Evolutionary conservation across 2,329 filamentous ascomycete genomes (phyloP).

Genomic region (Claviceps fusiformis): DNA sequence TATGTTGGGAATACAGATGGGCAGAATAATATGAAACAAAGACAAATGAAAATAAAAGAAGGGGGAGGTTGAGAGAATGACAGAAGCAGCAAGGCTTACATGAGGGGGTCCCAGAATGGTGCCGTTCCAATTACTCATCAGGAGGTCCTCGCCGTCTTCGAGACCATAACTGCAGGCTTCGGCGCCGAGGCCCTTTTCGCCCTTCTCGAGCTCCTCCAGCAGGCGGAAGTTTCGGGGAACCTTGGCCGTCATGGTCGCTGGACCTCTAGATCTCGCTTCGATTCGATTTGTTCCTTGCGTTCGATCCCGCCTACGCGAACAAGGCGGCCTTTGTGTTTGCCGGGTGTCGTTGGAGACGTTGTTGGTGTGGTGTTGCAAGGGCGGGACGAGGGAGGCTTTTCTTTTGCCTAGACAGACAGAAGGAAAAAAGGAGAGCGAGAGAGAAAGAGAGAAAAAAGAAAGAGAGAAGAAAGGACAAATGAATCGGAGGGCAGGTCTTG

Average conservation of each 20-base stretch:
- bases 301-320: neutral
- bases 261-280: neutral
- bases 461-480: neutral
- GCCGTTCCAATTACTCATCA: slow-evolving; percentile 98
- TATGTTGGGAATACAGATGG: neutral
- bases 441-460: too few species aligned
- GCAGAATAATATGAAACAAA: neutral
- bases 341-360: neutral
- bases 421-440: too few species aligned
- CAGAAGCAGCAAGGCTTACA: slow-evolving; percentile 30
- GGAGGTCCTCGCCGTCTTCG: slow-evolving; percentile 81
- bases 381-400: neutral
- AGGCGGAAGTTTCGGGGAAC: slow-evolving; percentile 93
- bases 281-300: neutral
- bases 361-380: neutral
- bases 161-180: slow-evolving; percentile 96
- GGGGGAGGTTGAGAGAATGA: too few species aligned
- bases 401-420: neutral
- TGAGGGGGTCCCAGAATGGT: slow-evolving; percentile 95
- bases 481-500: neutral
- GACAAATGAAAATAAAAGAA: neutral
- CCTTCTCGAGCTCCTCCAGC: slow-evolving; percentile 95
- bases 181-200: slow-evolving; percentile 91
- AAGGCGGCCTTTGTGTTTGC: neutral
- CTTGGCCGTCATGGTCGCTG: slow-evolving; percentile 31